Evolutionary conservation across 2,329 filamentous ascomycete genomes (phyloP), one percentile per base, ranked within the genome.

Genomic region (Claviceps pazoutovae): DNA sequence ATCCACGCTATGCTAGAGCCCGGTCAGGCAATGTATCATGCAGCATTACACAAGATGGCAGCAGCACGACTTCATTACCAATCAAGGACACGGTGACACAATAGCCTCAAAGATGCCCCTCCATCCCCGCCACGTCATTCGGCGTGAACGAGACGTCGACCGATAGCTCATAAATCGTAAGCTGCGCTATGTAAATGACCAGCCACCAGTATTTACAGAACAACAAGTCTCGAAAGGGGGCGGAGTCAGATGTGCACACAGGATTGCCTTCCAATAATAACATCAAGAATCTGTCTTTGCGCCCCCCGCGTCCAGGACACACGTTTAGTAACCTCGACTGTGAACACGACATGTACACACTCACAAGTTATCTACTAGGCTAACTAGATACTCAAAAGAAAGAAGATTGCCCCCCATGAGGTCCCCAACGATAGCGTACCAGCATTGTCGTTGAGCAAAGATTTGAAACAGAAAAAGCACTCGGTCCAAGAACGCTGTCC

Each of bases 401-500:
- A 17, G 14, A 55, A 60, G 63, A 68, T 17, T n/a, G 66, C 63
- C 63, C 72, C 72, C 72, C 30, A 75, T 69, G 71, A 74, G 70
- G 61, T 71, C 65, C 60, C 61, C 60, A 57, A 65, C 73, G 71
- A 76, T 76, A 76, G 74, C 74, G 74, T 67, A 69, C 54, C 49
- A 69, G 74, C 74, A 76, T 76, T 76, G 66, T 77, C 73, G 72
- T 60, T 54, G 56, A 60, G 58, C 8, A 34, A 11, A 34, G 1
- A 11, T 11, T 34, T 34, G 30, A 34, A 34, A 34, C 30, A 61
- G 62, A 42, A 64, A 48, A 48, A 38, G 59, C n/a, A 36, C 71
- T 71, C 72, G 68, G 71, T 73, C 65, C 64, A 69, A 69, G 73
- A 67, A 70, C 72, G 66, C 72, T 72, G 71, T 74, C 73, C 70